Base-by-base conservation (phyloP, 148 eudicot species). In the Spergularia bocconei region DNA sequence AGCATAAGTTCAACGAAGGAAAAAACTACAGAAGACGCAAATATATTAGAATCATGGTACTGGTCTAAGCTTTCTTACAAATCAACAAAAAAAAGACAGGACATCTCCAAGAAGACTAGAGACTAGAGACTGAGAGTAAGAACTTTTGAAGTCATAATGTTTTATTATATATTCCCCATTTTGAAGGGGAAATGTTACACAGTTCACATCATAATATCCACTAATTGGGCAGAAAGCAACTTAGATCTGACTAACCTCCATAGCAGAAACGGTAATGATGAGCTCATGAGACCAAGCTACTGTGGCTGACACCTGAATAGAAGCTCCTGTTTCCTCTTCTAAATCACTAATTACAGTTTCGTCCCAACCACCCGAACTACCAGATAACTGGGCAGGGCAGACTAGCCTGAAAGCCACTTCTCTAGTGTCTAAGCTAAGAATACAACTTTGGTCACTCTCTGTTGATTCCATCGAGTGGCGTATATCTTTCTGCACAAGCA, bases 291-390 rank as follows among this genome's bases (percentile, higher is more conserved):
- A 39, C 54, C 78, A 71, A 50, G 54, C 65, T 5, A 54, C 11
- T 57, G 72, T 63, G 23, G 60, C 63, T 21, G 54, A 67, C 41
- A 67, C 72, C n/a, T 20, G 9, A 41, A 75, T 15, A 66, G 55
- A 25, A 41, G 78, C 72, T 19, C 78, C 78, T 21, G 78, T 75
- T 75, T 75, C 72, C 63, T 55, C 15, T 38, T 74, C 69, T 17
- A 74, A 11, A 53, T 66, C 56, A 33, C 38, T 74, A 16, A 64
- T 64, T 33, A 74, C 59, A 41, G 70, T 64, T 70, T 56, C 60
- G 53, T 44, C 62, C 70, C 70, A 38, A 52, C 69, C 77, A 63
- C 19, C 47, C 58, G 64, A 74, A 39, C 77, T 52, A 63, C 61
- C 77, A 63, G 70, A 41, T 57, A 41, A 62, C 51, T 36, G 12